Conservation (phyloP, 2,329 filamentous ascomycete genomes). For the Penicillium sp. region DNA sequence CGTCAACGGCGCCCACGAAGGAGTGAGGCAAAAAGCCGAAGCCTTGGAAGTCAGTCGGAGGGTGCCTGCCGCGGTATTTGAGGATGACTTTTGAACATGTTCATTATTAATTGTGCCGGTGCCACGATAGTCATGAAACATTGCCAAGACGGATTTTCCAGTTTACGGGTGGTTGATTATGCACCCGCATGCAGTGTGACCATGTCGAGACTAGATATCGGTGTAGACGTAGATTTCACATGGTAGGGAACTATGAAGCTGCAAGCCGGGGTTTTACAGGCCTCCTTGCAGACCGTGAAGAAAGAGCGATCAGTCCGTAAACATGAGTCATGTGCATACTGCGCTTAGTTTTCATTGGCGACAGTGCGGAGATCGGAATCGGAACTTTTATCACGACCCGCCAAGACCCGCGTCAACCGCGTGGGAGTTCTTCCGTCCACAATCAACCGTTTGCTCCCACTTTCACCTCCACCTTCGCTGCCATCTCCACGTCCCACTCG, state of each 20-base stretch:
- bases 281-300: background rate
- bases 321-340: no score
- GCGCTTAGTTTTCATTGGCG: no score
- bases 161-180: background rate
- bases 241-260: background rate
- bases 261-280: background rate
- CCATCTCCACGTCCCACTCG: background rate
- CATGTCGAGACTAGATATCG: background rate
- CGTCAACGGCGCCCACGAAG: slow-evolving; percentile 63
- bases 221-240: background rate
- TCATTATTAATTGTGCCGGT: background rate
- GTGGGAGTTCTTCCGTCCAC: background rate
- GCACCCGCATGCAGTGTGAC: background rate
- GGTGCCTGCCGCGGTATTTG: slow-evolving; percentile 33
- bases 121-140: slow-evolving; percentile 6
- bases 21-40: slow-evolving; percentile 35
- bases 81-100: slow-evolving; percentile 29
- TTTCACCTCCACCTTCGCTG: background rate
- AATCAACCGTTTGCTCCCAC: background rate
- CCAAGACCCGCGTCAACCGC: background rate
- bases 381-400: background rate
- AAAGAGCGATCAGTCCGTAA: no score
- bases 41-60: slow-evolving; percentile 30
- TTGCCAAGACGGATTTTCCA: background rate
- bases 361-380: background rate